Conservation (phyloP, 1,284 basidiomycete species). For the Tilletia caries region DNA sequence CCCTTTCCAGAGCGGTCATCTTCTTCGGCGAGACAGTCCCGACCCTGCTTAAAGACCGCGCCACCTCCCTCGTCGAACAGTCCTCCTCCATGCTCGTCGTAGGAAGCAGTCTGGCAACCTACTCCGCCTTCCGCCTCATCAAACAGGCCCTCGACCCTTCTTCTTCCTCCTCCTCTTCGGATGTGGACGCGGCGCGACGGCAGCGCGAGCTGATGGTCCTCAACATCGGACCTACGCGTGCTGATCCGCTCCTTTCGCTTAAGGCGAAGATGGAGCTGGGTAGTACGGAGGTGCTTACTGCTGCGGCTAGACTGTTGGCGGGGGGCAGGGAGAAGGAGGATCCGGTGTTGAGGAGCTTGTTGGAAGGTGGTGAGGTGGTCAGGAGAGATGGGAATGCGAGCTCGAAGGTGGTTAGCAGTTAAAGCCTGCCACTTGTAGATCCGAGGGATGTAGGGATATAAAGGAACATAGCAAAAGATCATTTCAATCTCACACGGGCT, state of each 20-base stretch:
- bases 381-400: background rate
- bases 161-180: no score
- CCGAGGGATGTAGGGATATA: background rate
- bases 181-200: constrained; percentile 20
- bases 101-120: constrained; percentile 50
- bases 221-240: constrained; percentile 49
- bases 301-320: constrained; percentile 24
- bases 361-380: constrained; percentile 29
- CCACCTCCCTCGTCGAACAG: constrained; percentile 32
- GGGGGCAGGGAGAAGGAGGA: constrained; percentile 24
- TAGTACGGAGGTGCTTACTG: constrained; percentile 37
- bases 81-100: constrained; percentile 39
- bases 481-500: no score
- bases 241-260: constrained; percentile 32
- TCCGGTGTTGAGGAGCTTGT: constrained; percentile 28
- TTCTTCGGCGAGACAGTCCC: constrained; percentile 51
- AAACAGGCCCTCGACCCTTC: constrained; percentile 37
- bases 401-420: background rate
- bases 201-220: constrained; percentile 35
- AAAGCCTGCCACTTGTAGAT: no score
- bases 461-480: no score
- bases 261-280: constrained; percentile 43
- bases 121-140: constrained; percentile 49
- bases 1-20: background rate
- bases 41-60: constrained; percentile 30